Base-by-base conservation (phyloP, 2,329 filamentous ascomycete genomes). In the Mollisiaceae sp. region DNA sequence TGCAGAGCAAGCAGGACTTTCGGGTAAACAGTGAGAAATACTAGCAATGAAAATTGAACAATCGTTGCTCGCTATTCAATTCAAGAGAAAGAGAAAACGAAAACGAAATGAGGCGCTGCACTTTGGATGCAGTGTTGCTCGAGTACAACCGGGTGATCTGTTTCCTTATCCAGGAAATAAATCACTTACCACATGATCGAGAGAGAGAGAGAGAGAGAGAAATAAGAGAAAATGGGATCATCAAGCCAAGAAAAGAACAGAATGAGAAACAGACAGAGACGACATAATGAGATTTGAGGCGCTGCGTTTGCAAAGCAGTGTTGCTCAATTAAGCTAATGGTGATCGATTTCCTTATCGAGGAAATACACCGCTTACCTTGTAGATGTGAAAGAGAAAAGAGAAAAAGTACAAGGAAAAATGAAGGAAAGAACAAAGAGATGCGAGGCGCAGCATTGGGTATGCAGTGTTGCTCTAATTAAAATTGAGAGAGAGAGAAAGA, bases 221-320 rank as follows among this genome's bases (percentile, higher is more conserved):
- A 52, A 52, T 12, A 18, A 27, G 24, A 27, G 47, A 52, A 52
- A 52, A 18, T 3, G 14, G 11, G 24, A 52, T 4, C 2, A 20
- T 5, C 9, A 22, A 22, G n/a, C 20, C 9, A 27, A 52, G 6
- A 12, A 52, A 12, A 27, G n/a, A 27, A n/a, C 2, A 20, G 47
- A 52, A 52, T 52, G 24, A 52, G 14, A 18, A 52, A 52, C n/a
- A 22, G n/a, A 52, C n/a, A n/a, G 14, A 27, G 22, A 45, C 3
- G 47, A 52, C 15, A 45, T 45, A 45, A 52, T 8, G 47, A 52
- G 27, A 54, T 27, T 8, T 32, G 50, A 54, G 50, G 50, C 50
- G 50, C 50, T 54, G 50, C 50, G 8, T 14, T 18, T 1, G 8
- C 4, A 2, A 32, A 12, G 50, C 50, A 54, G 50, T 54, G 50